Conservation (phyloP, 2,329 filamentous ascomycete species). For the Hypoxylon sp. region DNA sequence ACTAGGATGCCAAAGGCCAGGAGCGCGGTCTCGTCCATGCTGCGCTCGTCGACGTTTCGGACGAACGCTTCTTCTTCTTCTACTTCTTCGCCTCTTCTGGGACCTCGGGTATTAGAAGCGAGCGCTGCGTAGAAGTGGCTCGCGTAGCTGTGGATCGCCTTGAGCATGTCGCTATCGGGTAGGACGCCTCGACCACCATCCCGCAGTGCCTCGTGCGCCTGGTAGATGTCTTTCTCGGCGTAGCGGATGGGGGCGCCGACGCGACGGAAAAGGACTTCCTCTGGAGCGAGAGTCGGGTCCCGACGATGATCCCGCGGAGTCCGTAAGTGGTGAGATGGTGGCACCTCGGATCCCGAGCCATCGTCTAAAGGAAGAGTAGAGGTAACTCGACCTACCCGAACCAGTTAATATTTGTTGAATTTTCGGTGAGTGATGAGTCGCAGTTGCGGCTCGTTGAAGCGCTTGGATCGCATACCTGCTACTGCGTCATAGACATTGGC, state of each 20-base stretch:
- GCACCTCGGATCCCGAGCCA: slow-evolving; percentile 41
- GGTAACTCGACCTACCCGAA: slow-evolving; percentile 55
- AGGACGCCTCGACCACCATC: slow-evolving; percentile 65
- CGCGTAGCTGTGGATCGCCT: slow-evolving; percentile 77
- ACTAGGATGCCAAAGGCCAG: slow-evolving; percentile 81
- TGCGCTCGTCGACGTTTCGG: slow-evolving; percentile 65
- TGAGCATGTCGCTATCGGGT: slow-evolving; percentile 79
- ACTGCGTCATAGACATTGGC: slow-evolving; percentile 81
- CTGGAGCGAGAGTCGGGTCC: slow-evolving; percentile 69
- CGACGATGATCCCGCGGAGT: slow-evolving; percentile 49
- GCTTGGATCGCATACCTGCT: slow-evolving; percentile 66
- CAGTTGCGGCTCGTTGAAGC: neutral
- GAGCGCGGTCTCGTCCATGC: slow-evolving; percentile 84
- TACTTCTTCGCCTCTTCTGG: slow-evolving; percentile 5
- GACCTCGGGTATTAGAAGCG: slow-evolving; percentile 38
- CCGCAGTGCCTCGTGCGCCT: slow-evolving; percentile 71
- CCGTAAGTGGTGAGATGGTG: slow-evolving; percentile 40
- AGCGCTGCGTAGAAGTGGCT: slow-evolving; percentile 74
- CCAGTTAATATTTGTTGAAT: slow-evolving; percentile 31
- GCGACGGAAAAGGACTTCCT: slow-evolving; percentile 79
- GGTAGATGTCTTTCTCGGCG: slow-evolving; percentile 80
- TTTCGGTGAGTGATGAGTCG: slow-evolving; percentile 1
- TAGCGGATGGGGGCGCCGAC: slow-evolving; percentile 76
- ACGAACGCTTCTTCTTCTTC: slow-evolving; percentile 8
- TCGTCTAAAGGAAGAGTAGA: slow-evolving; percentile 52